Base-by-base conservation (phyloP, 139 green algal species). In the Micractinium sp. region DNA sequence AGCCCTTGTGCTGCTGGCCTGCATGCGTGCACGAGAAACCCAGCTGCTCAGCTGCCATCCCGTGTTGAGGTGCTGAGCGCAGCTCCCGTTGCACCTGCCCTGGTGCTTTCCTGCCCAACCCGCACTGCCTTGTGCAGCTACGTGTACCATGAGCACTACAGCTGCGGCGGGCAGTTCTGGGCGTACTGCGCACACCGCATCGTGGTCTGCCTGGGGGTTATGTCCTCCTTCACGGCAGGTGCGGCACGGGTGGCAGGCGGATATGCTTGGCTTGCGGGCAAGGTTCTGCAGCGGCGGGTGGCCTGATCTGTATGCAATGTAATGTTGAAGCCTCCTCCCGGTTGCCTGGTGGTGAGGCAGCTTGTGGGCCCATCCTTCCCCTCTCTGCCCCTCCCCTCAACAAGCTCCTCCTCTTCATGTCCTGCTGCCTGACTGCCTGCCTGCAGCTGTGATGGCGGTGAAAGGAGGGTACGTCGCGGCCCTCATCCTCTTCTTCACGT, bases 401-500 rank as follows among this genome's bases (percentile, higher is more conserved):
- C n/a, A n/a, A n/a, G 35, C 63, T 23, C 74, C 35, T 0, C 74
- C 35, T 15, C 75, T 81, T 19, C 31, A 33, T 77, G 71, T 33
- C 23, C 20, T 83, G 22, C 41, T 63, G 39, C 41, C 39, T 20
- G 29, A 23, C 29, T 25, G n/a, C 19, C 41, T 47, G 35, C 18
- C 23, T 61, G 85, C 85, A 88, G 85, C 87, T 36, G 89, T 94
- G n/a, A 83, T 94, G 76, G 76, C 93, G 19, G 87, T 92, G 60
- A 94, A 93, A 88, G 36, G 78, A 31, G 93, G 91, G 3, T 95
- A 91, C 88, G 35, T 90, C 15, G 85, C 79, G 2, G 89, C 76
- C 41, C 69, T 74, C 36, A 73, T 88, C 23, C 25, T 91, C 61
- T 67, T 91, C 19, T 86, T 94, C n/a, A 81, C 92, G 4, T 33